Evolutionary conservation across 306 rosid genomes (phyloP).

Genomic region (Argentina anserina): DNA sequence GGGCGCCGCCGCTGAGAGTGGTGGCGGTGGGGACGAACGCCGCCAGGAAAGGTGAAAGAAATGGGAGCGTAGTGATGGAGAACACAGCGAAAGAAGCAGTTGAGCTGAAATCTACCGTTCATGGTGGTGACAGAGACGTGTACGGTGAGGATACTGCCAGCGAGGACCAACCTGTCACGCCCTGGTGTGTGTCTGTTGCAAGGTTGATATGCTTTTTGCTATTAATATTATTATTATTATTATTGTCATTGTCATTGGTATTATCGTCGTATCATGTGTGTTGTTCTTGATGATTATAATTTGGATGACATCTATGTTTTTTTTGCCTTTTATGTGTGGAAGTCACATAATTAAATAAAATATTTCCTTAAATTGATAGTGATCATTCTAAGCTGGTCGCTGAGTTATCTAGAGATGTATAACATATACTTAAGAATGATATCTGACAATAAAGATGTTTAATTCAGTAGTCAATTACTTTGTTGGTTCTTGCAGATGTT

Average conservation of each 20-base stretch:
- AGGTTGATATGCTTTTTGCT: constrained; percentile 40
- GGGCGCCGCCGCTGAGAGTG: constrained; percentile 36
- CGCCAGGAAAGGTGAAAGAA: constrained; percentile 46
- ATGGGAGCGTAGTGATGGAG: constrained; percentile 55
- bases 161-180: constrained; percentile 73
- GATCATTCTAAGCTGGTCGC: neutral
- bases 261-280: neutral
- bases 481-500: neutral
- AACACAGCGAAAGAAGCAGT: constrained; percentile 39
- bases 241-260: neutral
- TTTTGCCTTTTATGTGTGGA: neutral
- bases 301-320: constrained; percentile 9
- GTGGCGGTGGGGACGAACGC: constrained; percentile 44
- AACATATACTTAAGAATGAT: neutral
- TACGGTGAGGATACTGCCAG: constrained; percentile 71
- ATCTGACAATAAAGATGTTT: neutral
- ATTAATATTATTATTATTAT: neutral
- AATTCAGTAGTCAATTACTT: neutral
- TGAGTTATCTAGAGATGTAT: neutral
- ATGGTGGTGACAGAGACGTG: constrained; percentile 60
- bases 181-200: constrained; percentile 87
- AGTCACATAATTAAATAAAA: neutral
- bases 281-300: neutral
- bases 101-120: constrained; percentile 35
- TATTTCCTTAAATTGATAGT: neutral